Conservation (phyloP, 2,329 filamentous ascomycete species). For the Aschersonia sp. region DNA sequence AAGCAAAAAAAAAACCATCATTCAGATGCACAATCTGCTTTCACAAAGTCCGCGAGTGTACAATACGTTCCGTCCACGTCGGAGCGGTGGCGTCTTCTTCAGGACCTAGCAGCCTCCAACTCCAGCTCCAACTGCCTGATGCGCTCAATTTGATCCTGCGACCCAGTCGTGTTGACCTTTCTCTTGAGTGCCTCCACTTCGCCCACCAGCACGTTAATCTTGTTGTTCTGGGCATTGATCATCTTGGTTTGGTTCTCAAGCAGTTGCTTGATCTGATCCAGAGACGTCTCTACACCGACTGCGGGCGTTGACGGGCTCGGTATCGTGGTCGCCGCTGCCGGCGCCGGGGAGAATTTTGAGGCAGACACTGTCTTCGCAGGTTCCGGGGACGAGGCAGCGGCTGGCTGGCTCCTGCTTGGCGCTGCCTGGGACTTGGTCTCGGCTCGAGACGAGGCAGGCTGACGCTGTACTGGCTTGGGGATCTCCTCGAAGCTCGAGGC, state of each 20-base stretch:
- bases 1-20: not conserved
- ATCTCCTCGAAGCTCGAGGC: conserved; percentile 80
- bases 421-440: conserved; percentile 27
- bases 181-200: conserved; percentile 75
- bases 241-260: conserved; percentile 65
- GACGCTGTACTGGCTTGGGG: not conserved
- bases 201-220: conserved; percentile 52
- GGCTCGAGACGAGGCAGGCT: conserved; percentile 3
- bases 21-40: too few species aligned
- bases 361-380: conserved; percentile 15
- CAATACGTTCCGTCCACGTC: too few species aligned
- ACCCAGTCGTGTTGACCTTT: conserved; percentile 39
- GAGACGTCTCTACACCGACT: conserved; percentile 41
- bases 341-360: too few species aligned
- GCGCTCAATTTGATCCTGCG: conserved; percentile 50
- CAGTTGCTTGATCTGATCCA: conserved; percentile 64
- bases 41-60: too few species aligned
- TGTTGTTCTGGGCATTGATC: conserved; percentile 61
- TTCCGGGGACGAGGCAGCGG: conserved; percentile 15
- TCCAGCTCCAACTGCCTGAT: conserved; percentile 55
- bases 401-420: conserved; percentile 13
- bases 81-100: not conserved
- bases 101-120: conserved; percentile 48
- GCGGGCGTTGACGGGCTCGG: conserved; percentile 6
- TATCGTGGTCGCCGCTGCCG: too few species aligned